These are phyloP conservation scores for Saccharomycopsis sp. DNA, from an alignment of 805 yeast genomes.

Conservation along the genomic window DNA sequence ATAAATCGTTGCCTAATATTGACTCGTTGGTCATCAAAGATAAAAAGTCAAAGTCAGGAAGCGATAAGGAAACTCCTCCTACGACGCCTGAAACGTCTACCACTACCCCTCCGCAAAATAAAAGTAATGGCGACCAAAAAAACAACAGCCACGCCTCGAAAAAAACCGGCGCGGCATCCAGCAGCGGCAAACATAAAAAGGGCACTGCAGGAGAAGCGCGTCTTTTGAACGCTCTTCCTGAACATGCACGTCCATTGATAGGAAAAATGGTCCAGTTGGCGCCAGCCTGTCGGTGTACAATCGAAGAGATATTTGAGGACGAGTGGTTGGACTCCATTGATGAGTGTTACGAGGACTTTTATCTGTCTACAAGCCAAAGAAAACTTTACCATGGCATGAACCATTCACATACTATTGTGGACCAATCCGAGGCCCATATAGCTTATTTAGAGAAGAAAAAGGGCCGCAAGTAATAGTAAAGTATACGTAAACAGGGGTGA, in stretches of 20 bases:
- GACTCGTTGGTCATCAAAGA: slow-evolving; percentile 16
- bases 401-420: slow-evolving; percentile 84
- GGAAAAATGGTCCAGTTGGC: slow-evolving; percentile 77
- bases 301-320: slow-evolving; percentile 72
- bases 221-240: slow-evolving; percentile 62
- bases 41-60: slow-evolving; percentile 1
- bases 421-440: slow-evolving; percentile 91
- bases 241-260: slow-evolving; percentile 58
- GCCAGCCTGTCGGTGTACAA: slow-evolving; percentile 78
- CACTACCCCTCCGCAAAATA: not conserved
- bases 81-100: slow-evolving; percentile 19
- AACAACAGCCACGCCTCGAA: slow-evolving; percentile 23
- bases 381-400: slow-evolving; percentile 41
- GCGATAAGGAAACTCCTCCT: slow-evolving; percentile 19
- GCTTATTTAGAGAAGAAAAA: slow-evolving; percentile 87
- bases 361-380: slow-evolving; percentile 32
- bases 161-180: not conserved
- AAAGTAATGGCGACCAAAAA: not conserved
- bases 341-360: slow-evolving; percentile 50
- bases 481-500: too few relatives aligned
- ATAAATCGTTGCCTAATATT: slow-evolving; percentile 7
- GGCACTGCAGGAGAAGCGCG: slow-evolving; percentile 66
- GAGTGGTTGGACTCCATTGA: slow-evolving; percentile 57
- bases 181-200: slow-evolving; percentile 46
- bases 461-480: slow-evolving; percentile 5